Percentiles rank a stretch among this genome's conserved stretches.
Evolutionary conservation across 345 rosid genomes (phyloP).

Genomic region (Euphorbia peplus): DNA sequence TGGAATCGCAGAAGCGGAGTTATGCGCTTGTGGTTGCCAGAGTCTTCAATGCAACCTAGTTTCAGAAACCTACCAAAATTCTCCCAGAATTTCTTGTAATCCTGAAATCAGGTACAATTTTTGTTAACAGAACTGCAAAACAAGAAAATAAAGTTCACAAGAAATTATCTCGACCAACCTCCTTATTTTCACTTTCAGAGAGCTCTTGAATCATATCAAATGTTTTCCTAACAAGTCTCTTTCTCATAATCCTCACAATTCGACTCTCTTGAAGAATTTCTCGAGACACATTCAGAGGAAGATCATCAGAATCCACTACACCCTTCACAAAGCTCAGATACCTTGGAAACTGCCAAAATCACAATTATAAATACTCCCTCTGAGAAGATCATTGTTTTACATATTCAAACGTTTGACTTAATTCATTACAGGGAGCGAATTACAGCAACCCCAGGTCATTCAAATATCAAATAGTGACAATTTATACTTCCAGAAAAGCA

Average conservation of each 20-base stretch:
- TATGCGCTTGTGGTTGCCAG: slow-evolving; percentile 95
- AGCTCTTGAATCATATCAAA: slow-evolving; percentile 96
- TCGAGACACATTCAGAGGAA: slow-evolving; percentile 95
- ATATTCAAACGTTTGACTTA: background rate
- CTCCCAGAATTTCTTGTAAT: slow-evolving; percentile 98
- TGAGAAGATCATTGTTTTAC: background rate
- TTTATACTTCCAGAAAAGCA: background rate
- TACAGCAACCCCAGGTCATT: background rate
- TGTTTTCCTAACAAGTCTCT: slow-evolving; percentile 91
- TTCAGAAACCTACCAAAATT: slow-evolving; percentile 88
- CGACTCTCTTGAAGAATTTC: slow-evolving; percentile 90
- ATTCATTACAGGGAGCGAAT: background rate
- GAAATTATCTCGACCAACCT: slow-evolving; percentile 42
- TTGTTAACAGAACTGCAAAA: slow-evolving; percentile 1
- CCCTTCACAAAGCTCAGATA: slow-evolving; percentile 97
- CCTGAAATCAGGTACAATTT: slow-evolving; percentile 50
- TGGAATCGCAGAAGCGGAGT: slow-evolving; percentile 75
- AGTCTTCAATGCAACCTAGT: slow-evolving; percentile 90
- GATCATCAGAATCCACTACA: slow-evolving; percentile 93
- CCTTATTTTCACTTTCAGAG: slow-evolving; percentile 79
- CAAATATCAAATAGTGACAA: background rate
- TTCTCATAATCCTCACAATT: slow-evolving; percentile 90
- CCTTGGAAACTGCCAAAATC: slow-evolving; percentile 70
- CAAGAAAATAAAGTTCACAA: background rate
- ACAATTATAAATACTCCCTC: slow-evolving; percentile 1